Evolutionary conservation across 371 early-diverging fungal genomes (phyloP).

Genomic region (Rhizopus stolonifer): DNA sequence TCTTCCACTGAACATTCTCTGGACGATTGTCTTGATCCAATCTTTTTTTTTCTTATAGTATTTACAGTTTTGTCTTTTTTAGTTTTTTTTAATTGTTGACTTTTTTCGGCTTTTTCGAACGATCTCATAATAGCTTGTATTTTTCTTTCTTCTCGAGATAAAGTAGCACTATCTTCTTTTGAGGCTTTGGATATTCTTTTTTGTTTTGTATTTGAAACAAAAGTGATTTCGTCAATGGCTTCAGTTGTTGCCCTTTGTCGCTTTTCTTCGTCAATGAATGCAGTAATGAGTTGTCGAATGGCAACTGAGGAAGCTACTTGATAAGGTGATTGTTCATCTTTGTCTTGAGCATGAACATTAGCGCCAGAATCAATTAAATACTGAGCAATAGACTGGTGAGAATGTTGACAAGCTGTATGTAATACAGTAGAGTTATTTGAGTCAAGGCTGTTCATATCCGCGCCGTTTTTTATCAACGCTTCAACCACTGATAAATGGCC

Average conservation of each 20-base stretch:
- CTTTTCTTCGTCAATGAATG: constrained; percentile 41
- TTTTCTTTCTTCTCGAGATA: constrained; percentile 28
- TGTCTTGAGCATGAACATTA: constrained; percentile 54
- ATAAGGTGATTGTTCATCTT: constrained; percentile 53
- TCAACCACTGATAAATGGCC: constrained; percentile 65
- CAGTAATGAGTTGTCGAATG: constrained; percentile 34
- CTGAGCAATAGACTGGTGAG: constrained; percentile 61
- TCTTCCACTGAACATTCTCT: constrained; percentile 37
- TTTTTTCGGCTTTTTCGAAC: constrained; percentile 28
- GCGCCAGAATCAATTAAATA: constrained; percentile 68
- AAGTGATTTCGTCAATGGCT: constrained; percentile 38
- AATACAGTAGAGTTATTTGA: constrained; percentile 62
- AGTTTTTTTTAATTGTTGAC: constrained; percentile 13
- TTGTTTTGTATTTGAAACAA: constrained; percentile 40
- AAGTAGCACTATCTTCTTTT: constrained; percentile 1
- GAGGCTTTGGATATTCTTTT: constrained; percentile 16
- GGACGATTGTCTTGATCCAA: constrained; percentile 20
- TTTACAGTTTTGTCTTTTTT: constrained; percentile 9
- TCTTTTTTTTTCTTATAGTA: constrained; percentile 10
- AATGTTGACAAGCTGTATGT: constrained; percentile 34
- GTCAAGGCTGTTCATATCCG: constrained; percentile 55
- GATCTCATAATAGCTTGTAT: constrained; percentile 34
- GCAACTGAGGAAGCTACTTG: constrained; percentile 45
- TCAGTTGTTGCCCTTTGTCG: constrained; percentile 36
- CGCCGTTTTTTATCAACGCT: constrained; percentile 69